Base-by-base conservation (phyloP, 1,139 yeast species). In the Diutina siamensis region DNA sequence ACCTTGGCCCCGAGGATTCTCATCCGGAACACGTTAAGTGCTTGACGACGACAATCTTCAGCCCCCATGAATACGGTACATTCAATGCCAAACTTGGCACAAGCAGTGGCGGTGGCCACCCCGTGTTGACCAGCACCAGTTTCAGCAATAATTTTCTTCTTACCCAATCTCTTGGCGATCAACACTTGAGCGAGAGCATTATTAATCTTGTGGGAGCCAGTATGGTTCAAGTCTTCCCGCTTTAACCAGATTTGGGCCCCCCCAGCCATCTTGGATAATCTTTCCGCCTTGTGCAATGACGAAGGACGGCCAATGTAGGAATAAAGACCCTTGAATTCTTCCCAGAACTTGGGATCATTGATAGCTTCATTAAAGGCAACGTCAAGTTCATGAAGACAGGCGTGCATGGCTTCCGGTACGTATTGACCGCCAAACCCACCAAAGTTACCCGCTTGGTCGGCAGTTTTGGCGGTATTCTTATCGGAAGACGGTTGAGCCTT, bases 71-170 rank as follows among this genome's bases (percentile, higher is more conserved):
- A 92, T 35, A 92, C 95, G n/a, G 87, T 86, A 71, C 98, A 92
- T 60, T 84, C 79, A 65, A 92, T 64, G 46, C 98, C 98, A 56
- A 92, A 92, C 64, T 92, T 94, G 53, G 99, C 99, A 68, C 96
- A 89, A 0, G 95, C 97, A 48, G 98, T 92, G 28, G 99, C 99
- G 48, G 98, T 92, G 44, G 99, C 99, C 41, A 92, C 99, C 69
- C 99, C 99, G 62, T 92, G 99, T 71, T 92, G 99, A 52, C 99
- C 99, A 47, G 99, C 99, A 64, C 99, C 99, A 42, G 99, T 92
- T 69, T 92, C 99, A 42, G 99, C 99, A 61, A 92, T 92, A 51
- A 92, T 78, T 56, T 84, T 80, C 50, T 71, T 80, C 71, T 92
- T 92, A 45, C 98, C 98, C 55, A 94, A 72, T 63, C 98, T 77